These are phyloP conservation scores for Tricharina praecox DNA, from an alignment of 495 filamentous ascomycete genomes.

Conservation along the genomic window DNA sequence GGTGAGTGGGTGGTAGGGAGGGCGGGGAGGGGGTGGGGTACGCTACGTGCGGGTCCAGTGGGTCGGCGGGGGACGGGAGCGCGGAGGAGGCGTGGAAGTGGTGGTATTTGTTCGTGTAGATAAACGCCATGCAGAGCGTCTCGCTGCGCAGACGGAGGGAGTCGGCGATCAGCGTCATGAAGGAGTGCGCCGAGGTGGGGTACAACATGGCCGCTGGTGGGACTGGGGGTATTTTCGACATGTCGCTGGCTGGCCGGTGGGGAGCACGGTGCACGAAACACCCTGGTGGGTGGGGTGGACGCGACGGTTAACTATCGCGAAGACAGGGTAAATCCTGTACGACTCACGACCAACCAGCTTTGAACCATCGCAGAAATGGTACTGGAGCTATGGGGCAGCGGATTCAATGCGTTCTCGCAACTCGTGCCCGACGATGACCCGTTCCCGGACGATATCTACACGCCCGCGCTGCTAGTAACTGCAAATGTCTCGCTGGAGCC, in stretches of 20 bases:
- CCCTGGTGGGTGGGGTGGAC: background rate
- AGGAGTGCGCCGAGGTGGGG: slow-evolving; percentile 12
- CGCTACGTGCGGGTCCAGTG: slow-evolving; percentile 25
- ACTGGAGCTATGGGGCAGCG: slow-evolving; percentile 9
- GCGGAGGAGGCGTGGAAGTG: slow-evolving; percentile 11
- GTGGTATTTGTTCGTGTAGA: slow-evolving; percentile 32
- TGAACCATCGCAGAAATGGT: background rate
- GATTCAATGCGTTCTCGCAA: slow-evolving; percentile 18
- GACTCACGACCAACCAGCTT: background rate
- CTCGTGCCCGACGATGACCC: slow-evolving; percentile 5
- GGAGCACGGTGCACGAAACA: background rate
- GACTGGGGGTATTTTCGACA: background rate
- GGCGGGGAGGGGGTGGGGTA: background rate
- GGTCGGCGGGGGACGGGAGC: slow-evolving; percentile 9
- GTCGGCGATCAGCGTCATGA: slow-evolving; percentile 30
- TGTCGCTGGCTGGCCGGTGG: background rate
- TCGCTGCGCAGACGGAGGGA: slow-evolving; percentile 31
- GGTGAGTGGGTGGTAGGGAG: background rate
- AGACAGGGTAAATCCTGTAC: background rate
- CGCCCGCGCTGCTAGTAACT: background rate
- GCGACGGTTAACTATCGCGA: background rate
- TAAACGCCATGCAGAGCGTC: slow-evolving; percentile 31
- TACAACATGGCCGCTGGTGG: background rate
- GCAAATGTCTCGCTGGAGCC: background rate
- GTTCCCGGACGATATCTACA: background rate